phyloP scores from a whole-genome alignment of 2,329 filamentous ascomycete species.

The Colletotrichum sublineola region DNA sequence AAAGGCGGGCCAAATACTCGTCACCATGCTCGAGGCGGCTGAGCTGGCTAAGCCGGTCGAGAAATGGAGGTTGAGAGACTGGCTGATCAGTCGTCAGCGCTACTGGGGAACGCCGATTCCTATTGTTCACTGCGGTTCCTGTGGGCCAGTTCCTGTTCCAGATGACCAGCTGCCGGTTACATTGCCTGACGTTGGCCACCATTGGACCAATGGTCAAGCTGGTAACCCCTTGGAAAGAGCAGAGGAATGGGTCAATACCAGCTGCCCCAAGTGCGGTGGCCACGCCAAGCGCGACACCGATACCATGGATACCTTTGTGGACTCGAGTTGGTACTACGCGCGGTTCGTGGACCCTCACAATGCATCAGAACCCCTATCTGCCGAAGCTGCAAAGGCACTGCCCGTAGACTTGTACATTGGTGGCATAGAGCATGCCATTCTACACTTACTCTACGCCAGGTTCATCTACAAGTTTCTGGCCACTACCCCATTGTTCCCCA shows the following conservation, averaged over 20 bases:
- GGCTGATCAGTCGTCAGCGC: conserved; percentile 91
- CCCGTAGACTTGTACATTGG: conserved; percentile 92
- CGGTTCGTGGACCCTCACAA: conserved; percentile 82
- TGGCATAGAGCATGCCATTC: conserved; percentile 90
- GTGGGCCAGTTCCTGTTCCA: conserved; percentile 84
- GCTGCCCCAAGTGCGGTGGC: conserved; percentile 79
- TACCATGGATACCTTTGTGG: conserved; percentile 97
- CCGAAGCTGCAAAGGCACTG: conserved; percentile 69
- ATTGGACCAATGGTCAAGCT: conserved; percentile 76
- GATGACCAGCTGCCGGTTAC: conserved; percentile 81
- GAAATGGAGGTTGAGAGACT: conserved; percentile 87
- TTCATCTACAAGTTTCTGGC: conserved; percentile 92
- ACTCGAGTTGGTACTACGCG: conserved; percentile 95
- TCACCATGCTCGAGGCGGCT: conserved; percentile 67
- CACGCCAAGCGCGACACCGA: conserved; percentile 87
- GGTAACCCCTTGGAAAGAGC: conserved; percentile 84
- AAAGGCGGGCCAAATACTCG: conserved; percentile 72
- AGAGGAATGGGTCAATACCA: conserved; percentile 79
- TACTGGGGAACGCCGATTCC: conserved; percentile 95
- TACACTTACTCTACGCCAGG: conserved; percentile 89
- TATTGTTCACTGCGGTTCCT: conserved; percentile 83
- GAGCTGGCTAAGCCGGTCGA: conserved; percentile 73
- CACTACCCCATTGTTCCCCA: conserved; percentile 63
- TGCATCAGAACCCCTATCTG: conserved; percentile 69
- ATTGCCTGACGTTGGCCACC: conserved; percentile 76